Base-by-base conservation (phyloP, 805 yeast genomes). In the Yarrowia sp. region DNA sequence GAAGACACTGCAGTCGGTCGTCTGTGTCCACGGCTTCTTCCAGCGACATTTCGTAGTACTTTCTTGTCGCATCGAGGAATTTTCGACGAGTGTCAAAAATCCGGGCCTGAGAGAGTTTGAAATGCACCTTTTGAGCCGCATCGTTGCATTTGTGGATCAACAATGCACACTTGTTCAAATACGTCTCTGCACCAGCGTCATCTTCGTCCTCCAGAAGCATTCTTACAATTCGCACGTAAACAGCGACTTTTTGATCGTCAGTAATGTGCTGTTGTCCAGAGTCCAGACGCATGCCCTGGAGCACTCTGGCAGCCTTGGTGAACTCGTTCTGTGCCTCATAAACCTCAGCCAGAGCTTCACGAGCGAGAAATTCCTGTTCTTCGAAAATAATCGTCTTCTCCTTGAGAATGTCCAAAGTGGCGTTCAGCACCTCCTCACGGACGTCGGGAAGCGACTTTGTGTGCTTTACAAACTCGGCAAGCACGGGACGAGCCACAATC, bases 21-120 rank as follows among this genome's bases (percentile, higher is more conserved):
- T 69, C 73, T 4, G 69, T 74, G 38, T 72, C 77, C 44, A 74
- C 73, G 20, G 66, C 58, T 6, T 61, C 47, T 42, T 70, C 72
- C 40, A 69, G 67, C 7, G 76, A 73, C 24, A 76, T 71, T 40
- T 73, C 74, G 53, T 71, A 72, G 69, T 74, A 76, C 60, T 74
- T 75, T 43, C 61, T 56, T 4, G 74, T 67, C 3, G 79, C 79
- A 12, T 75, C 78, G 55, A 75, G 68, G 66, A 74, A 76, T 49
- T 70, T 69, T 12, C 73, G 66, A 19, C 72, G 73, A 5, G 74
- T 71, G 24, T 76, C 78, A 17, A 72, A 70, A 15, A 75, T 74
- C 14, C 77, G 69, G 6, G 79, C 79, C 56, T 76, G 77, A 2
- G 73, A 71, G 15, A 76, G 73, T 68, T 72, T 71, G 70, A 74